Evolutionary conservation across 495 filamentous ascomycete species (phyloP).

Genomic region (Penicillium paradoxum): DNA sequence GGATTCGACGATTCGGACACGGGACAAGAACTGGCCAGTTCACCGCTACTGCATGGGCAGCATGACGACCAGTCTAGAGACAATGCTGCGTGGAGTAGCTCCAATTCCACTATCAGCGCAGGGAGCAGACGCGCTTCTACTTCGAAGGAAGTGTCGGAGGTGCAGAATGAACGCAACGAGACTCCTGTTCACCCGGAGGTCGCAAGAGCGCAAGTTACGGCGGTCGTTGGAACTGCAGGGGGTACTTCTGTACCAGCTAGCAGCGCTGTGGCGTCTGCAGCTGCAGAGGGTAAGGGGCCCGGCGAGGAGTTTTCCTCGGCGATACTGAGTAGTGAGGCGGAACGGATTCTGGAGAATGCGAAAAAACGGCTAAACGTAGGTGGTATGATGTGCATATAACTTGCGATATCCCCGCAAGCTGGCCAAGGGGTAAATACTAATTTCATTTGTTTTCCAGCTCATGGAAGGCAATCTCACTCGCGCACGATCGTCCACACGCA

Average conservation of each 20-base stretch:
- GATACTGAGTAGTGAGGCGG: constrained; percentile 74
- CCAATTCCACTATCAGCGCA: constrained; percentile 39
- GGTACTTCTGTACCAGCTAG: constrained; percentile 5
- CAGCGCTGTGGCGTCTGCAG: constrained; percentile 17
- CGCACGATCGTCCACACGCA: constrained; percentile 66
- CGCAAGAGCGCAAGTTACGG: constrained; percentile 5
- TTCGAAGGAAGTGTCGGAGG: constrained; percentile 15
- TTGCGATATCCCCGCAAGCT: not conserved
- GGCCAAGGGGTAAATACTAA: constrained; percentile 10
- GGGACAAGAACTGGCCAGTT: constrained; percentile 10
- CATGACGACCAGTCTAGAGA: constrained; percentile 13
- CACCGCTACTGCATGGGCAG: constrained; percentile 7
- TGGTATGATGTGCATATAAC: constrained; percentile 2
- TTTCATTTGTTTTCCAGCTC: constrained; percentile 47
- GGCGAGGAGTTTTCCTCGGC: constrained; percentile 60
- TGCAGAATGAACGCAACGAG: constrained; percentile 11
- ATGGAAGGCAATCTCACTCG: constrained; percentile 88
- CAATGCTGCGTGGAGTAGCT: constrained; percentile 28
- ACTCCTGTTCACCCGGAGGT: constrained; percentile 7
- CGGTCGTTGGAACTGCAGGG: not conserved
- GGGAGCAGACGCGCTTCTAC: constrained; percentile 25
- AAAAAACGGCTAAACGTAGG: constrained; percentile 82
- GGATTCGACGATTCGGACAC: constrained; percentile 12
- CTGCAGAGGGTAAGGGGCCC: constrained; percentile 28
- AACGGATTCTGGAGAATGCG: constrained; percentile 84